These are phyloP conservation scores for Wickerhamiella spandovensis DNA, from an alignment of 805 yeast genomes.

Conservation along the genomic window DNA sequence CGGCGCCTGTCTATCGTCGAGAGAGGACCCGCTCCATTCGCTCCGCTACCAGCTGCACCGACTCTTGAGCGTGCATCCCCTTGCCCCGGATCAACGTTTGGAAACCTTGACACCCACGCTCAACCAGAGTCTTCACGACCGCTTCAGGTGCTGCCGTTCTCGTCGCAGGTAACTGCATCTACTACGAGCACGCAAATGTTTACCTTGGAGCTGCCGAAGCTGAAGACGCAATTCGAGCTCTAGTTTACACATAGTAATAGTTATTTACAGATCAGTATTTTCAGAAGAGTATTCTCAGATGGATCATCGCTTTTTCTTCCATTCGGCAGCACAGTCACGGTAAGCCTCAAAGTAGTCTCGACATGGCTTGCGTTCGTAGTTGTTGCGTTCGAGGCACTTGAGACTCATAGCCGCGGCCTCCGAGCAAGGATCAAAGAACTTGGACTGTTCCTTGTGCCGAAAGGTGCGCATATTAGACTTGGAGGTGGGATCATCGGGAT, in stretches of 20 bases:
- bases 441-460: constrained; percentile 62
- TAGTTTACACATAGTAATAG: background rate
- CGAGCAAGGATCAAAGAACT: constrained; percentile 86
- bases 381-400: constrained; percentile 66
- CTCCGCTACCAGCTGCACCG: too few relatives aligned
- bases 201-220: background rate
- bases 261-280: too few relatives aligned
- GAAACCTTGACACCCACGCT: too few relatives aligned
- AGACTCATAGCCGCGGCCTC: constrained; percentile 81
- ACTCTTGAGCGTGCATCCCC: too few relatives aligned
- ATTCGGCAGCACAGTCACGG: constrained; percentile 75
- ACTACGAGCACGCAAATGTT: background rate
- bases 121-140: too few relatives aligned
- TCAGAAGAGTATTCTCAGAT: too few relatives aligned
- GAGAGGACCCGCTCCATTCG: too few relatives aligned
- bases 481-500: constrained; percentile 80
- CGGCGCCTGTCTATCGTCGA: too few relatives aligned
- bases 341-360: constrained; percentile 84
- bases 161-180: too few relatives aligned
- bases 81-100: too few relatives aligned
- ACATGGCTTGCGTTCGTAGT: constrained; percentile 54
- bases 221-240: background rate
- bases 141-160: too few relatives aligned
- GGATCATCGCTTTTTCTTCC: constrained; percentile 31
- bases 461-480: constrained; percentile 55